A percentile compares a stretch with the other conserved stretches of the same genome.
Conservation (phyloP, 306 rosid genomes). For the Cicer cuneatum region DNA sequence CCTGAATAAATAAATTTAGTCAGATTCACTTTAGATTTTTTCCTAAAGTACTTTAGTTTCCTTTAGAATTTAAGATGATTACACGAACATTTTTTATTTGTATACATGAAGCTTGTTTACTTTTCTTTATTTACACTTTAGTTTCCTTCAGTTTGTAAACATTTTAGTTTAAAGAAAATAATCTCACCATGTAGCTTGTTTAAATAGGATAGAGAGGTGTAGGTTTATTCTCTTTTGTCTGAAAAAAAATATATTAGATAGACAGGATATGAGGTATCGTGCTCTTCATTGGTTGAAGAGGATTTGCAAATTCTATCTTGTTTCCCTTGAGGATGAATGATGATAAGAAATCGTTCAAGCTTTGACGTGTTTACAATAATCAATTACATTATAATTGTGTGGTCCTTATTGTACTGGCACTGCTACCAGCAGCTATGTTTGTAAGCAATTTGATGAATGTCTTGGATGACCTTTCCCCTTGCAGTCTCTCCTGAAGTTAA, state of each 20-base stretch:
- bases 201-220: neutral
- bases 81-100: neutral
- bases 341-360: neutral
- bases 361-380: no score
- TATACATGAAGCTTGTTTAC: no score
- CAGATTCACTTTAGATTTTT: constrained; percentile 5
- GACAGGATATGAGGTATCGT: neutral
- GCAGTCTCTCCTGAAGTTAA: constrained; percentile 87
- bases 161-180: no score
- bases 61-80: constrained; percentile 22
- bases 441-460: neutral
- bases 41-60: neutral
- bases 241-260: neutral
- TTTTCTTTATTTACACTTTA: no score
- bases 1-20: neutral
- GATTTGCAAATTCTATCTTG: neutral
- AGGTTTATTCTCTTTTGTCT: neutral
- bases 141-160: no score
- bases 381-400: no score
- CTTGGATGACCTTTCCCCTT: constrained; percentile 21
- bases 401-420: no score
- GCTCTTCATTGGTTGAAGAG: neutral
- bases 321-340: neutral
- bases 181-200: neutral
- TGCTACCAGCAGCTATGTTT: neutral